Evolutionary conservation across 1,284 basidiomycete species (phyloP), one percentile per base, ranked within the genome.

Genomic region (Apiotrichum gracile): DNA sequence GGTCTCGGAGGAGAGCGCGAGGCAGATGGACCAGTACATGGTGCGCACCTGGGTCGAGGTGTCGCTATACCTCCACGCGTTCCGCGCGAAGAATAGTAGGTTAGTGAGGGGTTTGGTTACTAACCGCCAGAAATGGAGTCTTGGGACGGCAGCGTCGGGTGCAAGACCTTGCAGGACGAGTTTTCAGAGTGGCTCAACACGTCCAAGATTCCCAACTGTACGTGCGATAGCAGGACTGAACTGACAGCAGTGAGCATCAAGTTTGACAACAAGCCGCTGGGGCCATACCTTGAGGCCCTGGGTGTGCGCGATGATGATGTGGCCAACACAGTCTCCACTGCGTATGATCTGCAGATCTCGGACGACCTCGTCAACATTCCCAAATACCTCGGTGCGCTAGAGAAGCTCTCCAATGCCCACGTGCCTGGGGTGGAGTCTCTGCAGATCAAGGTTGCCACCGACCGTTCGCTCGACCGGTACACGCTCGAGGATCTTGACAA

Each of bases 11-110:
- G 62, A 57, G 14, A 58, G 64, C 39, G 57, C 64, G 7, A 44
- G 42, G 19, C 63, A 65, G 52, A 69, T 71, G 67, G 64, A 69
- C 47, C 52, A 44, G 39, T 73, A 73, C 51, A 68, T 73, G 66
- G 42, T 68, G 17, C 52, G 71, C 27, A 49, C 61, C 1, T 73
- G 71, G 71, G 61, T 73, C 7, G 71, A 73, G 57, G 57, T 70
- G 10, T 52, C 50, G 0, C 51, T 70, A 1, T 62, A 55, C 33
- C 48, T 71, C 1, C 38, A 53, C 13, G 48, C 49, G 1, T 68
- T 54, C 38, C 57, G 61, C 37, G 38, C 43, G 5, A 45, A 50
- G 4, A 54, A 63, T 22, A 47, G 68, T 67, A 40, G n/a, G n/a
- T n/a, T n/a, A n/a, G n/a, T n/a, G n/a, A n/a, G n/a, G n/a, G n/a